Evolutionary conservation across 345 rosid species (phyloP).

Genomic region (Euclidium syriacum): DNA sequence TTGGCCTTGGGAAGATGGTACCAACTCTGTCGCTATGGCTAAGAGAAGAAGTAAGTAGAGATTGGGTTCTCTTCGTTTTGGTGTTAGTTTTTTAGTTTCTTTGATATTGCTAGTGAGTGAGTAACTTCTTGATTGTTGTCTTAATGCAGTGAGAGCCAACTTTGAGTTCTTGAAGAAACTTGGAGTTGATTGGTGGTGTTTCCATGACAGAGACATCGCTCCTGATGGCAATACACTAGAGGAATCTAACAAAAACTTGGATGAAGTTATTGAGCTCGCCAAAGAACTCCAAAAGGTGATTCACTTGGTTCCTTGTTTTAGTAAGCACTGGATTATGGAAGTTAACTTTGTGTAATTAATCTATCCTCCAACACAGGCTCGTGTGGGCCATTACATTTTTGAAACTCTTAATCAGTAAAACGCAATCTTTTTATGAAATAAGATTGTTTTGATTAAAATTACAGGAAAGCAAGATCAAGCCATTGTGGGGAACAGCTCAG

Average conservation of each 20-base stretch:
- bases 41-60: slow-evolving; percentile 83
- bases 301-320: slow-evolving; percentile 19
- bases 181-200: slow-evolving; percentile 94
- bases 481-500: slow-evolving; percentile 97
- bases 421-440: neutral
- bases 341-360: neutral
- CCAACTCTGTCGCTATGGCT: slow-evolving; percentile 87
- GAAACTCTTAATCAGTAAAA: neutral
- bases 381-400: neutral
- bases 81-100: neutral
- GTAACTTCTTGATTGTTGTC: neutral
- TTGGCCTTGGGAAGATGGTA: slow-evolving; percentile 99
- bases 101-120: neutral
- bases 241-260: slow-evolving; percentile 86
- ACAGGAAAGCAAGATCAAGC: slow-evolving; percentile 71
- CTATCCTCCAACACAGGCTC: neutral
- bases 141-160: slow-evolving; percentile 85
- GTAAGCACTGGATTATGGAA: neutral
- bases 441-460: neutral
- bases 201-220: slow-evolving; percentile 96
- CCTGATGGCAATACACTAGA: slow-evolving; percentile 74
- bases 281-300: slow-evolving; percentile 70
- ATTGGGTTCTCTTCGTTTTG: neutral
- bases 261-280: slow-evolving; percentile 89
- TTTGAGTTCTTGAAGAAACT: slow-evolving; percentile 90